A percentile compares a stretch with the other conserved stretches of the same genome.
These are phyloP conservation scores for Penicillium diatomitis DNA, from an alignment of 495 filamentous ascomycete genomes.

Conservation along the genomic window DNA sequence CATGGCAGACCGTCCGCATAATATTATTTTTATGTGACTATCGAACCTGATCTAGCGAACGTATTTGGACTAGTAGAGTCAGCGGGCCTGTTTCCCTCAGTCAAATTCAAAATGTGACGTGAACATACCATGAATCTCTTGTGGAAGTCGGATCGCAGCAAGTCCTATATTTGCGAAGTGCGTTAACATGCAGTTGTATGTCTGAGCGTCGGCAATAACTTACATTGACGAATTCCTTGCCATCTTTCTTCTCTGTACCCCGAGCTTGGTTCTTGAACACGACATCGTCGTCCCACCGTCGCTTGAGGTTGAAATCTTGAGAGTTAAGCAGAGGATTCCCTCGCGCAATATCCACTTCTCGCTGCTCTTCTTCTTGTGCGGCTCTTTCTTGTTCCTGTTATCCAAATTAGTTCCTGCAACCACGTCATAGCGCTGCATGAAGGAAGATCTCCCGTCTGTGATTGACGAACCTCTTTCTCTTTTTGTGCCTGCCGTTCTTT, in stretches of 20 bases:
- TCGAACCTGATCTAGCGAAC: slow-evolving; percentile 40
- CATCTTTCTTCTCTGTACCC: slow-evolving; percentile 87
- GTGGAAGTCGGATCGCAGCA: slow-evolving; percentile 93
- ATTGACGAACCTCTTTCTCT: slow-evolving; percentile 58
- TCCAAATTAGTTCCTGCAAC: no score
- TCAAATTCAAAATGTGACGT: background rate
- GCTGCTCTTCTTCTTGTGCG: slow-evolving; percentile 67
- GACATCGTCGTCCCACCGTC: slow-evolving; percentile 96
- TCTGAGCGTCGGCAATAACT: slow-evolving; percentile 13
- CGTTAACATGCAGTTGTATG: slow-evolving; percentile 12
- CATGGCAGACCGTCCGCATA: no score
- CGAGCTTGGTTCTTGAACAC: slow-evolving; percentile 98
- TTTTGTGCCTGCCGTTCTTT: slow-evolving; percentile 77
- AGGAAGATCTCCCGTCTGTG: background rate
- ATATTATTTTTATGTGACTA: no score
- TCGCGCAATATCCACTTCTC: slow-evolving; percentile 79
- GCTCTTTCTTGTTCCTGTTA: slow-evolving; percentile 62
- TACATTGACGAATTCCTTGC: slow-evolving; percentile 94
- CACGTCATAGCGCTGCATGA: no score
- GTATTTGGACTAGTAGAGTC: slow-evolving; percentile 49
- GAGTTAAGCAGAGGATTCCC: slow-evolving; percentile 88
- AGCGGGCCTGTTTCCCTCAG: slow-evolving; percentile 21
- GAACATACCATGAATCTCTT: slow-evolving; percentile 85
- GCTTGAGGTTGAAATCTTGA: slow-evolving; percentile 36
- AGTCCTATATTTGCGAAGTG: slow-evolving; percentile 45